These are phyloP conservation scores for Amaranthus hypochondriacus DNA, from an alignment of 148 eudicot genomes.

Conservation along the genomic window DNA sequence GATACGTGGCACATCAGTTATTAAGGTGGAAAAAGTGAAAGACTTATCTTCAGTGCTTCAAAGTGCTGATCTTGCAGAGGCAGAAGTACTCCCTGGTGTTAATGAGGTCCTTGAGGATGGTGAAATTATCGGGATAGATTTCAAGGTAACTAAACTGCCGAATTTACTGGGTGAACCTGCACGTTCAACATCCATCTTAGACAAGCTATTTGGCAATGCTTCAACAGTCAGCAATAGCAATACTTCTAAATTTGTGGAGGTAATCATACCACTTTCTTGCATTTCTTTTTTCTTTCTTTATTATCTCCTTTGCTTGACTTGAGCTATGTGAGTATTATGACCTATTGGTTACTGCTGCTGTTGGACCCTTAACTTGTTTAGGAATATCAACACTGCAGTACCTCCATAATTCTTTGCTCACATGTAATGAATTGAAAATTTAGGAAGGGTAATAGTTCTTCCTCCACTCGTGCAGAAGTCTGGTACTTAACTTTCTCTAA, in stretches of 20 bases:
- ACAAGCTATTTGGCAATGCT: constrained; percentile 66
- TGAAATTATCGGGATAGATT: constrained; percentile 33
- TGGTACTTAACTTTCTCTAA: not conserved
- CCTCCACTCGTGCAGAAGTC: not conserved
- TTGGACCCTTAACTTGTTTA: not conserved
- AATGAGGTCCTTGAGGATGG: constrained; percentile 37
- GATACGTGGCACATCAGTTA: constrained; percentile 21
- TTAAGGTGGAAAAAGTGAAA: constrained; percentile 25
- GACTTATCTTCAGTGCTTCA: constrained; percentile 27
- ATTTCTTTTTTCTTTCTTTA: not conserved
- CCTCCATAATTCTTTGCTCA: not conserved
- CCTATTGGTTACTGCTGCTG: not conserved
- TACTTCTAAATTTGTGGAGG: constrained; percentile 44
- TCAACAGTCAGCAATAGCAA: constrained; percentile 28
- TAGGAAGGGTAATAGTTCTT: not conserved
- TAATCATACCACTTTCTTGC: constrained; percentile 24
- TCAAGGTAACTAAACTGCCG: constrained; percentile 33
- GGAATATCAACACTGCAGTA: not conserved
- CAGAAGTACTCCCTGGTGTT: constrained; percentile 35
- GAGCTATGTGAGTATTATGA: not conserved
- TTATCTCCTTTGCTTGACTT: not conserved
- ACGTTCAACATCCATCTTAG: constrained; percentile 56
- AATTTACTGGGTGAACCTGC: constrained; percentile 37
- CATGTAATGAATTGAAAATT: not conserved
- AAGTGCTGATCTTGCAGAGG: constrained; percentile 21